phyloP scores from a whole-genome alignment of 768 basidiomycete species.

The Scleroderma bovista region DNA sequence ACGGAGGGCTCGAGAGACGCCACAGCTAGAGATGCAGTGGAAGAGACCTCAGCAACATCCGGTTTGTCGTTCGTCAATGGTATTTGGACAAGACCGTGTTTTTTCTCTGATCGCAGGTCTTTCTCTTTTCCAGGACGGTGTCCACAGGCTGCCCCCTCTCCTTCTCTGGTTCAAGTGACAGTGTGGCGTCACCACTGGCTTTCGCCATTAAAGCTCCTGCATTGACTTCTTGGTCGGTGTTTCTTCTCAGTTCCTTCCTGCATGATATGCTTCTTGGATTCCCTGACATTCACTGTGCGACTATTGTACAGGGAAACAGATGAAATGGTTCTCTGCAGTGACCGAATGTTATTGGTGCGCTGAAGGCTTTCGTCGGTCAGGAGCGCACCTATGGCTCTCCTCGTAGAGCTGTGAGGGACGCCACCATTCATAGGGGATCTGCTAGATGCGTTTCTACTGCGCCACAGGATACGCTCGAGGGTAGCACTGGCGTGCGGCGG shows the following conservation, averaged over 20 bases:
- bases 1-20: too few relatives aligned
- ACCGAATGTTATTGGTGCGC: background rate
- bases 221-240: slow-evolving; percentile 4
- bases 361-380: slow-evolving; percentile 2
- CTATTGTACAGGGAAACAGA: slow-evolving; percentile 13
- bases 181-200: background rate
- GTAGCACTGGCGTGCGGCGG: background rate
- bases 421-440: background rate
- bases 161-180: background rate
- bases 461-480: background rate
- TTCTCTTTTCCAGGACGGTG: too few relatives aligned
- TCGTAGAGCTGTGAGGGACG: background rate
- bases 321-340: slow-evolving; percentile 16
- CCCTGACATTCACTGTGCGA: slow-evolving; percentile 1
- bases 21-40: too few relatives aligned
- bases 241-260: slow-evolving; percentile 5
- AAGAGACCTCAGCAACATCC: too few relatives aligned
- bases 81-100: too few relatives aligned
- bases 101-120: too few relatives aligned
- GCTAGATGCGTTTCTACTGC: background rate
- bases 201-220: background rate
- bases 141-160: too few relatives aligned
- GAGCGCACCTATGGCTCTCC: background rate
- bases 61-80: too few relatives aligned
- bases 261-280: slow-evolving; percentile 10